These are phyloP conservation scores for Cryptococcus depauperatus DNA, from an alignment of 1,284 basidiomycete species.

Conservation along the genomic window DNA sequence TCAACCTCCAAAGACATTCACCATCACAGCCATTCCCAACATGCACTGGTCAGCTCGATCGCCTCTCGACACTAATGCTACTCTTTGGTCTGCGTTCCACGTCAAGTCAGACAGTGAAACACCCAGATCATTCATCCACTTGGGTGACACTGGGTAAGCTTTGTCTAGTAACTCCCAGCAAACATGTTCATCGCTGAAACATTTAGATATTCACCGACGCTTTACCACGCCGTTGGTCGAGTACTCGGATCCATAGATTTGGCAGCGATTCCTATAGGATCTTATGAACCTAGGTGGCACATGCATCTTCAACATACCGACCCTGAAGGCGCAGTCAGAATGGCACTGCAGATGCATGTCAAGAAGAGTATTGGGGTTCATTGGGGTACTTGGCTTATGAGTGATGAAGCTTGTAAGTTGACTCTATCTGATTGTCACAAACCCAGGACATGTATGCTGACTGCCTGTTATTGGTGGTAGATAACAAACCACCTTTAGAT, in stretches of 20 bases:
- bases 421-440: neutral
- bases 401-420: constrained; percentile 42
- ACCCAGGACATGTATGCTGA: neutral
- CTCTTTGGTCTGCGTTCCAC: constrained; percentile 46
- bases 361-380: constrained; percentile 45
- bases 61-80: constrained; percentile 47
- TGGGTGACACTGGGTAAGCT: constrained; percentile 43
- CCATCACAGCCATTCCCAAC: constrained; percentile 38
- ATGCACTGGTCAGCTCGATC: constrained; percentile 49
- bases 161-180: neutral
- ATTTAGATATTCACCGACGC: constrained; percentile 43
- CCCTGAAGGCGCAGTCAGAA: constrained; percentile 44
- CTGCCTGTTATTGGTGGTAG: constrained; percentile 5
- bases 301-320: constrained; percentile 45
- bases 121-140: constrained; percentile 44
- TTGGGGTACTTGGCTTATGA: constrained; percentile 49
- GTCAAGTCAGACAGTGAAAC: constrained; percentile 32
- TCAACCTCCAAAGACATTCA: constrained; percentile 26
- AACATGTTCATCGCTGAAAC: too few species aligned
- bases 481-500: constrained; percentile 38
- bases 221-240: constrained; percentile 45
- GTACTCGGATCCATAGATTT: constrained; percentile 46
- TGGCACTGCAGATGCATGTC: constrained; percentile 39
- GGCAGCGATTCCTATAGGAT: constrained; percentile 48
- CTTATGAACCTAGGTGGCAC: constrained; percentile 45